Conservation (phyloP, 2,329 filamentous ascomycete genomes). For the Ilyonectria sp. region DNA sequence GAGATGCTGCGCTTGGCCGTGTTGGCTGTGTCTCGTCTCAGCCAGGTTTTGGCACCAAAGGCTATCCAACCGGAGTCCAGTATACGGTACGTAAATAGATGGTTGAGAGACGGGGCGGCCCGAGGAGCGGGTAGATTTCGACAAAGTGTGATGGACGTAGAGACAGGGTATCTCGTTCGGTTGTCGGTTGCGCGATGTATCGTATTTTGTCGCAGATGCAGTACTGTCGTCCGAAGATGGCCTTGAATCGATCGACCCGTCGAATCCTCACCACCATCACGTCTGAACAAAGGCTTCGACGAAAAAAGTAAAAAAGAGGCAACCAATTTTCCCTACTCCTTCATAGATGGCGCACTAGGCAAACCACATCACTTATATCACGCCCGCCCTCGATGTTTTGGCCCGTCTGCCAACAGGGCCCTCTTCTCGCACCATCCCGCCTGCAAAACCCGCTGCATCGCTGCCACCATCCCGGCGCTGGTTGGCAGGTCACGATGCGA, state of each 20-base stretch:
- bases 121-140: constrained; percentile 12
- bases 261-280: background rate
- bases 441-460: constrained; percentile 14
- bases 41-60: background rate
- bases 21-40: constrained; percentile 9
- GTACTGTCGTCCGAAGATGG: background rate
- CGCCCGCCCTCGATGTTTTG: constrained; percentile 16
- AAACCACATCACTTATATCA: constrained; percentile 33
- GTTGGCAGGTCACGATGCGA: constrained; percentile 28
- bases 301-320: constrained; percentile 10
- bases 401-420: constrained; percentile 6
- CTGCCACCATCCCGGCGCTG: constrained; percentile 29
- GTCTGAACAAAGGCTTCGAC: background rate
- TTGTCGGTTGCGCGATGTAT: background rate
- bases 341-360: constrained; percentile 6
- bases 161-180: constrained; percentile 1
- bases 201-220: background rate
- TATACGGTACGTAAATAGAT: background rate
- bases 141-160: background rate
- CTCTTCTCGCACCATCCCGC: constrained; percentile 22
- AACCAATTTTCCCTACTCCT: background rate
- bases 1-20: constrained; percentile 4
- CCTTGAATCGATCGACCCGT: background rate
- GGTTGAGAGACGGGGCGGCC: constrained; percentile 12
- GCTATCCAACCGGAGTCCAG: constrained; percentile 5